Base-by-base conservation (phyloP, 257 asterid genomes). In the Verbascum thapsus region DNA sequence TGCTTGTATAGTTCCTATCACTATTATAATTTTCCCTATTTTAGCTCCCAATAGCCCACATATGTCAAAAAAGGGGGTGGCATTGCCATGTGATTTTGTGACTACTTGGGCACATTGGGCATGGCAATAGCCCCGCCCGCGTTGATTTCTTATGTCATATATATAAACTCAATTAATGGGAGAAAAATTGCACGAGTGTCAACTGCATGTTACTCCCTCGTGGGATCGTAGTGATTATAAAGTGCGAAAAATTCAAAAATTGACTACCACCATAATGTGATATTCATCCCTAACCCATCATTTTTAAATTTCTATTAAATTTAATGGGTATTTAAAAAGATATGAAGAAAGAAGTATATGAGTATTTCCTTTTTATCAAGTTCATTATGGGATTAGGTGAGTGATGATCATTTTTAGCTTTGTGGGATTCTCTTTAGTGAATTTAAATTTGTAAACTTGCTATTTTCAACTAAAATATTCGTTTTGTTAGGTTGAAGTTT, bases 71-170 rank as follows among this genome's bases (percentile, higher is more conserved):
- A 61, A 73, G 78, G 71, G 54, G 82, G 78, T 72, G 68, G 77
- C 72, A 74, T 39, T 62, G 56, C 83, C 97, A 85, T 82, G 95
- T 90, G 97, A 78, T 80, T 83, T 80, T 83, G 88, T 81, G 81
- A 73, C 54, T 78, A 82, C 82, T 75, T 83, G 85, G 84, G 81
- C 88, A 76, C 87, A 79, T 72, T 58, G 53, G 70, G 78, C 58
- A 76, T 65, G 62, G 64, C n/a, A 64, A 44, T 64, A 53, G 65
- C 54, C 66, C 58, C 67, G 26, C 66, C 51, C 59, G 74, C 52
- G 74, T 78, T 71, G 70, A 58, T 68, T 69, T 73, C 71, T 60
- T 56, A 65, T 63, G 73, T 79, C 54, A 37, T 60, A 42, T 58
- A 55, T 56, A 63, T 41, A 26, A 26, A 26, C 32, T 26, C 53